Base-by-base conservation (phyloP, 345 rosid species). In the Hevea brasiliensis region DNA sequence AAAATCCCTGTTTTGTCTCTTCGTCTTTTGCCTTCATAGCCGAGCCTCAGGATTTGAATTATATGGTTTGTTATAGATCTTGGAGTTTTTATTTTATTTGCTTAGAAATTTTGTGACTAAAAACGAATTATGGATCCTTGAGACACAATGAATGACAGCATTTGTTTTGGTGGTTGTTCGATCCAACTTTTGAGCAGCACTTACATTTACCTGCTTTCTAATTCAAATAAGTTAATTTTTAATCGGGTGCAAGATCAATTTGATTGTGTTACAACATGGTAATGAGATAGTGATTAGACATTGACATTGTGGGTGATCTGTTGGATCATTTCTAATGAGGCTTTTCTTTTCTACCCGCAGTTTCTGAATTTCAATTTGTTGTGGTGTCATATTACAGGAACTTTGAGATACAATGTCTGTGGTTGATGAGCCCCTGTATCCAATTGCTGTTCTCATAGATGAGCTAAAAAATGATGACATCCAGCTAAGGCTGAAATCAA, bases 381-480 rank as follows among this genome's bases (percentile, higher is more conserved):
- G 24, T n/a, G 27, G n/a, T 61, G 13, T 41, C 44, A 29, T 44
- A 18, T 61, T 24, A 40, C 61, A 45, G 75, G 37, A 24, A 56
- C 55, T 73, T 74, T 56, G 3, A 57, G 70, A 26, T 64, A 61
- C 55, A 66, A 90, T 92, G 98, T 78, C 98, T 37, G 81, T 81
- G 91, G 88, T 87, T 53, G 97, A 94, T 40, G 98, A 89, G 80
- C 98, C 97, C 1, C 77, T 94, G 13, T 92, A 94, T 58, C 98
- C 98, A 1, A 92, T 94, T 50, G 97, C 98, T 3, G 82, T 94
- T 61, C 88, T 94, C 55, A 94, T 92, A 76, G 98, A 92, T 18
- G 97, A 94, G 86, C 84, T 94, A 44, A 92, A 94, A 82, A 92
- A 94, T 72, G 98, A 94, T 70, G 98, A 94, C 78, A 94, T 94